Evolutionary conservation across 1,139 yeast species (phyloP), one percentile per base, ranked within the genome.

Genomic region (Geotrichum carabidarum): DNA sequence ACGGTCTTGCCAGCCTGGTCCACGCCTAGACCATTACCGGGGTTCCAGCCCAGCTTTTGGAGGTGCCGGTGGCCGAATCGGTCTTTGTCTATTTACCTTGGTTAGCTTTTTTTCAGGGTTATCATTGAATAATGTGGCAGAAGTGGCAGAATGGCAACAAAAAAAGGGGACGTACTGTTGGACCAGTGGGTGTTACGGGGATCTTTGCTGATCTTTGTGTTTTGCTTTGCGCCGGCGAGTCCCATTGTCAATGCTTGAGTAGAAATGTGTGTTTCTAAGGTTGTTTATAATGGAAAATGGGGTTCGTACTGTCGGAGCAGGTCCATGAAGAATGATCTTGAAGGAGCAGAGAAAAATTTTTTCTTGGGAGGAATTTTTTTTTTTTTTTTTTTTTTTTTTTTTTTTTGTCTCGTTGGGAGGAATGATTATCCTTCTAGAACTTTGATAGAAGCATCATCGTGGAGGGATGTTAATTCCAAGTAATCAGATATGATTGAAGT

Each of bases 151-250:
- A 31, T n/a, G n/a, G n/a, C n/a, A n/a, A n/a, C 5, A 22, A 48
- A 41, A 8, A 18, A 32, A 57, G 57, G 83, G 22, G n/a, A 56
- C 56, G 17, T 47, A 56, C 58, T 52, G 67, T 90, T 89, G 36
- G 97, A 86, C 99, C 99, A 93, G 61, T 82, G 80, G 3, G 96
- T 90, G 66, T 93, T 93, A 65, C 98, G 77, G 15, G 99, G 99
- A 71, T 93, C 99, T 48, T 78, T 72, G 14, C 98, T 97, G 69
- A 91, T 86, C 65, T 94, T 80, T 65, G 88, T 95, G 65, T 86
- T 89, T 27, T 79, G 82, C 68, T 83, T 86, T 2, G 84, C 78
- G 7, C 90, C 98, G 43, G 98, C 95, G 61, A 93, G 79, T 52
- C 99, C 99, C 96, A 88, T 70, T 12, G 36, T 63, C 32, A 41